These are phyloP conservation scores for Apophysomyces elegans DNA, from an alignment of 371 early-diverging fungal genomes.

Conservation along the genomic window DNA sequence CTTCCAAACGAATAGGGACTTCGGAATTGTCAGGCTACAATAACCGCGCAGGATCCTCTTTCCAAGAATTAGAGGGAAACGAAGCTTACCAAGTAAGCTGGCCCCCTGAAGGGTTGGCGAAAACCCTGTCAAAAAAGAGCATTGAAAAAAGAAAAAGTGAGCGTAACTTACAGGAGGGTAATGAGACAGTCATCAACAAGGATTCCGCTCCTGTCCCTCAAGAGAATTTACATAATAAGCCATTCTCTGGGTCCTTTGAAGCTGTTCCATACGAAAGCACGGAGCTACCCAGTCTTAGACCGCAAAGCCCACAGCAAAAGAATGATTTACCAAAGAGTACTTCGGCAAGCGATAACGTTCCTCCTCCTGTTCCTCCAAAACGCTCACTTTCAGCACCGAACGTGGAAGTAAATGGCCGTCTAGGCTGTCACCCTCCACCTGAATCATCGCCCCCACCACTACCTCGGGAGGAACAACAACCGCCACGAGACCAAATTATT, in stretches of 20 bases:
- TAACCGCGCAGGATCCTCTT: neutral
- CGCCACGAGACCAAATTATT: constrained; percentile 26
- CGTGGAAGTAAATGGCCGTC: neutral
- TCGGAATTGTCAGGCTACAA: neutral
- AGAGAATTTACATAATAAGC: neutral
- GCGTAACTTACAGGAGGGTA: constrained; percentile 19
- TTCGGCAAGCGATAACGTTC: constrained; percentile 4
- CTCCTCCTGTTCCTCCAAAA: neutral
- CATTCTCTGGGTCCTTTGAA: constrained; percentile 29
- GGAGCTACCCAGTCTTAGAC: neutral
- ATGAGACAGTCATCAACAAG: neutral
- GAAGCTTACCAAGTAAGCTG: neutral
- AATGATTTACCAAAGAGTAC: neutral
- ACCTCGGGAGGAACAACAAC: constrained; percentile 5
- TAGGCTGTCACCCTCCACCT: neutral
- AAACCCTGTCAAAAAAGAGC: constrained; percentile 26
- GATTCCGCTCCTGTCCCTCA: neutral
- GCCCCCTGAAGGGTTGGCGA: constrained; percentile 24
- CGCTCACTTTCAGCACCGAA: neutral
- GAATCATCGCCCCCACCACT: constrained; percentile 5
- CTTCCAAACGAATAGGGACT: no score
- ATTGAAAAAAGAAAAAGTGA: constrained; percentile 36
- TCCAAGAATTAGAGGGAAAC: neutral
- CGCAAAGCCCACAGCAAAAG: constrained; percentile 1
- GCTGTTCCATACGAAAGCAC: constrained; percentile 47